phyloP scores from a whole-genome alignment of 2,329 filamentous ascomycete species.

The Cercospora janseana region DNA sequence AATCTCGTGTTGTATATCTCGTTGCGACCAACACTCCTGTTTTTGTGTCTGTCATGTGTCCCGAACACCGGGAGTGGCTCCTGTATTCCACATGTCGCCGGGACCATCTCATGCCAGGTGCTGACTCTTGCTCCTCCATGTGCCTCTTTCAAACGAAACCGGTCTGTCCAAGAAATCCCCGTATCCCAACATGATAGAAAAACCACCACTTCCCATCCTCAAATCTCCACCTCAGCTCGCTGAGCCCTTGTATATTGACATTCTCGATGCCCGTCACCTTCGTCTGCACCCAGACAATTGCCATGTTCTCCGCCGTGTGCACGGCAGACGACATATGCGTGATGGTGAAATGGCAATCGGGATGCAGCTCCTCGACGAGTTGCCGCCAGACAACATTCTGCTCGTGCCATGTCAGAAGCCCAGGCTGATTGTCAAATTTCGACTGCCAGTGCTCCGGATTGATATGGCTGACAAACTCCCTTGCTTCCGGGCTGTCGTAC shows the following conservation, averaged over 20 bases:
- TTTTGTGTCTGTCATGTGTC: too few species aligned
- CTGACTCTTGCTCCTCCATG: neutral
- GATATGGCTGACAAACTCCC: conserved; percentile 17
- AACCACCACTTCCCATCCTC: conserved; percentile 20
- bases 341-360: conserved; percentile 20
- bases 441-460: conserved; percentile 15
- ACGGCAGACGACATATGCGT: conserved; percentile 12
- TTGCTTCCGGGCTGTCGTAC: conserved; percentile 15
- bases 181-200: conserved; percentile 18
- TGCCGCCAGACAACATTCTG: conserved; percentile 17
- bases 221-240: conserved; percentile 19
- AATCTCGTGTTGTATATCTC: too few species aligned
- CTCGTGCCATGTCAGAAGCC: conserved; percentile 14
- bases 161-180: conserved; percentile 4
- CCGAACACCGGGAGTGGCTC: too few species aligned
- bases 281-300: conserved; percentile 21
- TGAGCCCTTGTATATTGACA: conserved; percentile 21
- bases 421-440: conserved; percentile 15
- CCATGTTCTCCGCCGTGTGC: conserved; percentile 13
- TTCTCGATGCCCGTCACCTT: conserved; percentile 16
- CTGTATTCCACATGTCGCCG: too few species aligned
- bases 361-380: conserved; percentile 13
- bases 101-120: too few species aligned
- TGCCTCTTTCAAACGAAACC: neutral
- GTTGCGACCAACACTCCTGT: too few species aligned